phyloP scores from a whole-genome alignment of 2,329 filamentous ascomycete genomes.

The Colletotrichum musae region DNA sequence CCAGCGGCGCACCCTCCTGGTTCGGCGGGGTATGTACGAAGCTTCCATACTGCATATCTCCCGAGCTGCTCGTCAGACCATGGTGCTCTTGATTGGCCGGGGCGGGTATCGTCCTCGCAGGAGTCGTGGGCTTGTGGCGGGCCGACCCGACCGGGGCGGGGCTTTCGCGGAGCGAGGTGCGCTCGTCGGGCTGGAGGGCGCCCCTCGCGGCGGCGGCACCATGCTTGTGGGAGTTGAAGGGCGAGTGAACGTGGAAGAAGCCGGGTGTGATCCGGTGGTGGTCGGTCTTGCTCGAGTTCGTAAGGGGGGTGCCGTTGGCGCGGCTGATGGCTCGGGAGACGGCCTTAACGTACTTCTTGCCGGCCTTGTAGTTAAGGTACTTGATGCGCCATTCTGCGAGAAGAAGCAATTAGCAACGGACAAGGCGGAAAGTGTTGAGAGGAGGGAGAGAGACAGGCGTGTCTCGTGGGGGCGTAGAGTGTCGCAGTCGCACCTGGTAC shows the following conservation, averaged over 20 bases:
- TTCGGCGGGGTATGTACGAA: constrained; percentile 61
- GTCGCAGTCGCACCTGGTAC: constrained; percentile 77
- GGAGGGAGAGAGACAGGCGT: constrained; percentile 14
- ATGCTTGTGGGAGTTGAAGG: constrained; percentile 19
- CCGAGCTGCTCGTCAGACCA: constrained; percentile 55
- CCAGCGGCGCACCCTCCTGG: constrained; percentile 45
- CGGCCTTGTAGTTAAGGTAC: constrained; percentile 95
- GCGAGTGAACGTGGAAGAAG: constrained; percentile 26
- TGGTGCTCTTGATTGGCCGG: constrained; percentile 54
- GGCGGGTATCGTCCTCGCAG: constrained; percentile 44
- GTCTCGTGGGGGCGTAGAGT: background rate
- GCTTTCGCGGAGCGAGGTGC: constrained; percentile 44
- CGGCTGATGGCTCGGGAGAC: constrained; percentile 80
- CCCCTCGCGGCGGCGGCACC: background rate
- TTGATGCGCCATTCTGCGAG: constrained; percentile 87
- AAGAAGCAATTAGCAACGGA: constrained; percentile 7
- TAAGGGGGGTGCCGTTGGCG: constrained; percentile 50
- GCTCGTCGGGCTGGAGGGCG: constrained; percentile 42
- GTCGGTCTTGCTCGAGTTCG: constrained; percentile 19
- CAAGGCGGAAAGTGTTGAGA: background rate
- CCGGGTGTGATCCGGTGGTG: constrained; percentile 20
- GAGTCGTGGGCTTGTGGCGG: constrained; percentile 39
- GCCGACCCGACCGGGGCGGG: constrained; percentile 46
- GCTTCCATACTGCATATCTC: constrained; percentile 66
- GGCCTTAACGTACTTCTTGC: constrained; percentile 94